Evolutionary conservation across 257 asterid genomes (phyloP).

Genomic region (Ophiorrhiza pumila): DNA sequence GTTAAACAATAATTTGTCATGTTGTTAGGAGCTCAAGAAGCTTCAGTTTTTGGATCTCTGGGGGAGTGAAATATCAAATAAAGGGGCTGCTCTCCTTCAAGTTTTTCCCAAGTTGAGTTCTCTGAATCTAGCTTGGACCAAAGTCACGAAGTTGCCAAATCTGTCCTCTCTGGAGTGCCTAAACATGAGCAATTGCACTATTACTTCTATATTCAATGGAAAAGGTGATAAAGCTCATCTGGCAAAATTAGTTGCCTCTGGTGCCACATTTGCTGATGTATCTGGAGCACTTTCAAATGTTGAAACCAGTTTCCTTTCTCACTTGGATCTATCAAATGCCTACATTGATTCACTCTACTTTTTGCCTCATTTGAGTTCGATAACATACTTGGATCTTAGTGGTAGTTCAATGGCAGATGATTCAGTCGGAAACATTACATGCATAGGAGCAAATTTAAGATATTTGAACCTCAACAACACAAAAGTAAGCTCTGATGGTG

Average conservation of each 20-base stretch:
- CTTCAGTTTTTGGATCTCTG: constrained; percentile 77
- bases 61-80: constrained; percentile 75
- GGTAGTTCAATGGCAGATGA: constrained; percentile 46
- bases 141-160: constrained; percentile 58
- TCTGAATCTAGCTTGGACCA: constrained; percentile 83
- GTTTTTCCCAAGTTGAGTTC: constrained; percentile 55
- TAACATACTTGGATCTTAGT: constrained; percentile 67
- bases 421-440: constrained; percentile 48
- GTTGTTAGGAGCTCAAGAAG: constrained; percentile 55
- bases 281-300: constrained; percentile 47
- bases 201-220: constrained; percentile 53
- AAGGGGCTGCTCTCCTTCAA: constrained; percentile 53
- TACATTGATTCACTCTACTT: constrained; percentile 46
- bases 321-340: constrained; percentile 65
- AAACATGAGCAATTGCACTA: constrained; percentile 83
- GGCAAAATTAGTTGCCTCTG: constrained; percentile 58
- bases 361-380: constrained; percentile 50
- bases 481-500: constrained; percentile 62
- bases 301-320: constrained; percentile 42
- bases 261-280: constrained; percentile 47
- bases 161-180: constrained; percentile 56
- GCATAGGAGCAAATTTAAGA: constrained; percentile 52
- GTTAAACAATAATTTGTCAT: constrained; percentile 16
- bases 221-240: constrained; percentile 46
- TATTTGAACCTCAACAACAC: constrained; percentile 68